phyloP scores from a whole-genome alignment of 2,329 filamentous ascomycete species.

The Trichoderma simmonsii region DNA sequence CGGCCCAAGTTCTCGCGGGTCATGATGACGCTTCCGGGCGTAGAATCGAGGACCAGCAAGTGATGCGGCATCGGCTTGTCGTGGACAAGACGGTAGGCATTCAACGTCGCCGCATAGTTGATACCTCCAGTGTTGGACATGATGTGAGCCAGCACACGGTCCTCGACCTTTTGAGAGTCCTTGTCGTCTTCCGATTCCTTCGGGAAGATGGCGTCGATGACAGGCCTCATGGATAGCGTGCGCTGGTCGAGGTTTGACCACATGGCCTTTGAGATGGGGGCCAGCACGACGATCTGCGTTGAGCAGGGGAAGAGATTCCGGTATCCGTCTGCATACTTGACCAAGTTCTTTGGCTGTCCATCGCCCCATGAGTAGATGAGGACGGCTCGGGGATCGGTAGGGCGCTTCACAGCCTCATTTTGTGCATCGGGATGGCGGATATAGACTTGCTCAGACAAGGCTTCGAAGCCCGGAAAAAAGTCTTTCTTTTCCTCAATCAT shows the following conservation, averaged over 20 bases:
- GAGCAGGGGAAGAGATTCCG: conserved; percentile 48
- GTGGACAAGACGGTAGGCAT: conserved; percentile 42
- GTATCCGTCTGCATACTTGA: conserved; percentile 55
- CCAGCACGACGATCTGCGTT: conserved; percentile 50
- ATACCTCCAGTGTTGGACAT: conserved; percentile 60
- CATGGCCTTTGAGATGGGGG: conserved; percentile 46
- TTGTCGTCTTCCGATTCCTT: conserved; percentile 21
- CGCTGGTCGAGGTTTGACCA: conserved; percentile 43
- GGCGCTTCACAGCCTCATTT: conserved; percentile 21
- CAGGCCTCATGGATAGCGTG: conserved; percentile 43
- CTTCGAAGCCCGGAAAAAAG: conserved; percentile 44
- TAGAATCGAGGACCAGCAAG: conserved; percentile 51
- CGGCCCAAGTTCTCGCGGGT: conserved; percentile 42
- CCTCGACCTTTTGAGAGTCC: conserved; percentile 18
- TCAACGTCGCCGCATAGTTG: conserved; percentile 48
- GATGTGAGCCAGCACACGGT: conserved; percentile 46
- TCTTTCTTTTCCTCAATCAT: conserved; percentile 10
- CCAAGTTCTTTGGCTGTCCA: conserved; percentile 50
- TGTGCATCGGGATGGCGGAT: conserved; percentile 35
- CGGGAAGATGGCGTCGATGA: conserved; percentile 40
- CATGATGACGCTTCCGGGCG: conserved; percentile 47
- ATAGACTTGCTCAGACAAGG: conserved; percentile 47
- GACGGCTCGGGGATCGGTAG: conserved; percentile 42
- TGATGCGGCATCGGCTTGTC: conserved; percentile 44
- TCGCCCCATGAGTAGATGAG: conserved; percentile 59